A percentile compares a stretch with the other conserved stretches of the same genome.
Conservation (phyloP, 108 stramenopile genomes). For the Craspedostauros australis region DNA sequence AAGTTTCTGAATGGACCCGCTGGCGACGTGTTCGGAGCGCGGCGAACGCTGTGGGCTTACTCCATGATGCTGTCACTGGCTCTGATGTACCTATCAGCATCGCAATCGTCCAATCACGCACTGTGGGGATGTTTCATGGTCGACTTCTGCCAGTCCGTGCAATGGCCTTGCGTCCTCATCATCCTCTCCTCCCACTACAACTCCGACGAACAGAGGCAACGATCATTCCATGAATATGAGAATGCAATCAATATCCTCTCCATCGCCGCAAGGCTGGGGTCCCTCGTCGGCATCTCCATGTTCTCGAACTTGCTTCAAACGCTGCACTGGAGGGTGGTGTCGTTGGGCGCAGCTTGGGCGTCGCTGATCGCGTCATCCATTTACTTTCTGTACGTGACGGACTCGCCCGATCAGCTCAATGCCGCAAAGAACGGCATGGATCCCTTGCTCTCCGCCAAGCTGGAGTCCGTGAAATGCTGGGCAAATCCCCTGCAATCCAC, state of each 20-base stretch:
- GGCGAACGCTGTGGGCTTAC: slow-evolving; percentile 46
- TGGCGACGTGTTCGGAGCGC: slow-evolving; percentile 64
- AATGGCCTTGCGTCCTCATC: slow-evolving; percentile 69
- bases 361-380: slow-evolving; percentile 43
- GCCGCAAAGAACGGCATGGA: slow-evolving; percentile 75
- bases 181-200: slow-evolving; percentile 67
- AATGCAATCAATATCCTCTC: slow-evolving; percentile 60
- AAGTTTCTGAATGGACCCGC: slow-evolving; percentile 72
- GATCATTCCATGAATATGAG: slow-evolving; percentile 46
- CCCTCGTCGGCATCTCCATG: slow-evolving; percentile 56
- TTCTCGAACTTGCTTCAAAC: slow-evolving; percentile 49
- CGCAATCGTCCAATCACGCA: slow-evolving; percentile 27
- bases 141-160: slow-evolving; percentile 65
- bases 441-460: slow-evolving; percentile 13
- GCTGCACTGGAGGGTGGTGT: slow-evolving; percentile 51
- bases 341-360: slow-evolving; percentile 43
- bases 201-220: slow-evolving; percentile 7
- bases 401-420: slow-evolving; percentile 54
- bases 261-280: slow-evolving; percentile 65
- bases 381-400: slow-evolving; percentile 45
- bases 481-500: slow-evolving; percentile 4
- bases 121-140: slow-evolving; percentile 56
- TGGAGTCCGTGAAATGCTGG: neutral
- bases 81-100: slow-evolving; percentile 39
- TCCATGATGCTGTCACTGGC: slow-evolving; percentile 35